Evolutionary conservation across 495 filamentous ascomycete genomes (phyloP).

Genomic region (Penicillium cinerascens): DNA sequence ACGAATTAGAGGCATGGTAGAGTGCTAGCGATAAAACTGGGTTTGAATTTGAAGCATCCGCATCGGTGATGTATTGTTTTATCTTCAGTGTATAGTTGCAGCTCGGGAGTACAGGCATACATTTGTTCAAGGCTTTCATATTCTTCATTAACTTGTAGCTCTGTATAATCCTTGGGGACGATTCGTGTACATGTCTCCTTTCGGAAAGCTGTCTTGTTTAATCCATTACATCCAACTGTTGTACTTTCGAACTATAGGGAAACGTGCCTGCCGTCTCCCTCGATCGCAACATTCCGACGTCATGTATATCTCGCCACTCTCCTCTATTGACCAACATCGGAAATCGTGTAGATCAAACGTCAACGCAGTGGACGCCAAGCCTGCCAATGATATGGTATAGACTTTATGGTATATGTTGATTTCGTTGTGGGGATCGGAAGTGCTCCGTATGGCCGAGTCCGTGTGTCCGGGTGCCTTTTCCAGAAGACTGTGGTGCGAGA

Average conservation of each 20-base stretch:
- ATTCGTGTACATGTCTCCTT: neutral
- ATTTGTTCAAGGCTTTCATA: slow-evolving; percentile 1
- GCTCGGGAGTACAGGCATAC: slow-evolving; percentile 3
- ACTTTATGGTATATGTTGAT: neutral
- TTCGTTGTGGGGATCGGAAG: neutral
- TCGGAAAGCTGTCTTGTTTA: neutral
- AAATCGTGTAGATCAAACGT: too few species aligned
- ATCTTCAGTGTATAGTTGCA: slow-evolving; percentile 1
- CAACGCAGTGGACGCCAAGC: too few species aligned
- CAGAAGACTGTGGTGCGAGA: neutral
- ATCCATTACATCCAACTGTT: neutral
- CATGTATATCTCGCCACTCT: neutral
- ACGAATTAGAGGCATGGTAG: slow-evolving; percentile 37
- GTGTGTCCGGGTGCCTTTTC: slow-evolving; percentile 2
- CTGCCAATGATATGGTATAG: neutral
- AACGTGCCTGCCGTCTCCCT: neutral
- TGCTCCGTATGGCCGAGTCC: neutral
- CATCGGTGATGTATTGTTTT: slow-evolving; percentile 1
- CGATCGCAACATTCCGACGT: neutral
- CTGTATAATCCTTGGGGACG: neutral
- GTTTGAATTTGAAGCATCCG: neutral
- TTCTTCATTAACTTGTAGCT: neutral
- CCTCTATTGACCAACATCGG: neutral
- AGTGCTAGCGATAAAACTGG: slow-evolving; percentile 3
- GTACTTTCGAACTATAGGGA: neutral